phyloP scores from a whole-genome alignment of 306 rosid species.

The Boehmeria nivea region DNA sequence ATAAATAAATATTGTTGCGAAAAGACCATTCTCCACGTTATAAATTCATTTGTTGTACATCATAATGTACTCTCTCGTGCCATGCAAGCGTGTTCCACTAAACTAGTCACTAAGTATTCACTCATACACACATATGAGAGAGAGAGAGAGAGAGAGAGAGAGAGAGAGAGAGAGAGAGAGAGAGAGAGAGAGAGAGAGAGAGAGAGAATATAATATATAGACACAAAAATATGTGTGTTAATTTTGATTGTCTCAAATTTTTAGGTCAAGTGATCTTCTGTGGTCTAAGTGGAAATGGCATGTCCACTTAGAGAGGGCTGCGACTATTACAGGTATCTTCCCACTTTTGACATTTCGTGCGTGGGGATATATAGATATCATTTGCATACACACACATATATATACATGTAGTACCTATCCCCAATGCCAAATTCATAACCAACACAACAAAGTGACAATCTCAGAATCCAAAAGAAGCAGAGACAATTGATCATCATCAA shows the following conservation, averaged over 20 bases:
- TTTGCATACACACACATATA: too few species aligned
- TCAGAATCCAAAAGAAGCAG: too few species aligned
- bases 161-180: constrained; percentile 1
- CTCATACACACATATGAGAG: not conserved
- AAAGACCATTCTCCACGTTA: constrained; percentile 16
- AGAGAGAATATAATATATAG: not conserved
- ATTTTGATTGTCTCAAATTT: constrained; percentile 1
- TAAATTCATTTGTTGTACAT: not conserved
- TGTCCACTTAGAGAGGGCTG: constrained; percentile 9
- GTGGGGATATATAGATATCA: not conserved
- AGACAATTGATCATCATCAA: too few species aligned
- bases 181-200: not conserved
- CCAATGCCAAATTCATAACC: not conserved
- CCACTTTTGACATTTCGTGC: constrained; percentile 17
- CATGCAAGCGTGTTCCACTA: constrained; percentile 66
- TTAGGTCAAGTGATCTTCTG: constrained; percentile 1
- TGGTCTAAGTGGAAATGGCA: constrained; percentile 1
- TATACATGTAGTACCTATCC: too few species aligned
- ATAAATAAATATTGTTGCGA: constrained; percentile 10
- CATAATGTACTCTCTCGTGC: constrained; percentile 13
- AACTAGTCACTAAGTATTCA: constrained; percentile 21
- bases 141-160: not conserved
- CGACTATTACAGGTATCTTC: not conserved
- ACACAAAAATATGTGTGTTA: not conserved
- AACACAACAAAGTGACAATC: not conserved